Evolutionary conservation across 2,329 filamentous ascomycete genomes (phyloP).

Genomic region (Ampelomyces quisqualis): DNA sequence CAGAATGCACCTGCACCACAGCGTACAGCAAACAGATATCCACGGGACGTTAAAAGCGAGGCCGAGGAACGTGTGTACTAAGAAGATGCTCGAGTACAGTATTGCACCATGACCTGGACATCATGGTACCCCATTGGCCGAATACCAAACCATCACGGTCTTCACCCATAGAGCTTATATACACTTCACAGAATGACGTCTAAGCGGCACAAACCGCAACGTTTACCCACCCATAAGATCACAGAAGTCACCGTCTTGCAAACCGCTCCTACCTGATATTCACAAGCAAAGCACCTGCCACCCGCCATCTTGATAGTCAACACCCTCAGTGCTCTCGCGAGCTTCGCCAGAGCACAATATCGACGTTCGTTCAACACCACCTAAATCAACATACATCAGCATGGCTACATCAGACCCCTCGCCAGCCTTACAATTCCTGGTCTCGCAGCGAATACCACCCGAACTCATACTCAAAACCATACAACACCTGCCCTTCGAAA

Average conservation of each 20-base stretch:
- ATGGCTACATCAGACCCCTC: constrained; percentile 11
- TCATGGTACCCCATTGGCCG: constrained; percentile 23
- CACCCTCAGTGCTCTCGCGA: neutral
- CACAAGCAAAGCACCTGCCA: neutral
- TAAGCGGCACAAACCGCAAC: too few relatives aligned
- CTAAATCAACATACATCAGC: neutral
- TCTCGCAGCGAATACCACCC: constrained; percentile 24
- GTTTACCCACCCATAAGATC: too few relatives aligned
- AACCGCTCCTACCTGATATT: neutral
- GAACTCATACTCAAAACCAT: constrained; percentile 33
- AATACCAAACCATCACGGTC: constrained; percentile 31
- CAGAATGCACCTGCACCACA: too few relatives aligned
- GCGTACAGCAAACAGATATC: constrained; percentile 1
- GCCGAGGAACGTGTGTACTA: neutral
- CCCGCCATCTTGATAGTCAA: neutral
- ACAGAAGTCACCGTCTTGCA: neutral
- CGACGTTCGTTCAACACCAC: neutral
- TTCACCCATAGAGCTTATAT: constrained; percentile 19
- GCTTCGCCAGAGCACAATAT: neutral
- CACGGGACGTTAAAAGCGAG: neutral
- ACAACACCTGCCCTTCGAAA: constrained; percentile 27
- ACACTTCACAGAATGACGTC: neutral
- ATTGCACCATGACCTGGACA: constrained; percentile 17
- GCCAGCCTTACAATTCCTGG: constrained; percentile 8
- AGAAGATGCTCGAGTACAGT: neutral